phyloP scores from a whole-genome alignment of 306 rosid species.

The Prunus campanulata region DNA sequence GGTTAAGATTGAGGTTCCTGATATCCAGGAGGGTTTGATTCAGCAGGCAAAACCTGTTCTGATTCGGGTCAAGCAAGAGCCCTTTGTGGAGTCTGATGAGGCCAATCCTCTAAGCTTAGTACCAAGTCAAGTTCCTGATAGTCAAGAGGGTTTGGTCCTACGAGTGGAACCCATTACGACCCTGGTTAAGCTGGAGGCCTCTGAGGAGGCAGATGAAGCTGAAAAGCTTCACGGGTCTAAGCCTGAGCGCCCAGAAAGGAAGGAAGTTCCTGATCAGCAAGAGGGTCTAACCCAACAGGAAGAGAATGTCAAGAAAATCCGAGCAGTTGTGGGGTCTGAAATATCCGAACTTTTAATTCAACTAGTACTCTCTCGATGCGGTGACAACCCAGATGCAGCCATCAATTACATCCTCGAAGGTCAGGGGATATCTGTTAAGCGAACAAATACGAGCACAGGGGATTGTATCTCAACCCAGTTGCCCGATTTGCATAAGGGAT shows the following conservation, averaged over 20 bases:
- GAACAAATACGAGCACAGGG: conserved; percentile 44
- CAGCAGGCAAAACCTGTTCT: too few species aligned
- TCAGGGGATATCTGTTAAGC: conserved; percentile 31
- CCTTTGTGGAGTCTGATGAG: not conserved
- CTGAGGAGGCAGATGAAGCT: not conserved
- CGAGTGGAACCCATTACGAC: conserved; percentile 1
- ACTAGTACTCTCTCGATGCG: not conserved
- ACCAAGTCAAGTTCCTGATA: not conserved
- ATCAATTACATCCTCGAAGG: conserved; percentile 14
- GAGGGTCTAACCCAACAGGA: not conserved
- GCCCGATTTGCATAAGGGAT: not conserved
- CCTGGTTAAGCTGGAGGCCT: not conserved
- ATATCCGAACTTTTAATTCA: conserved; percentile 8
- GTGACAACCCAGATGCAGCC: conserved; percentile 7
- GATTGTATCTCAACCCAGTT: conserved; percentile 36
- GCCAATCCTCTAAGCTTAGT: not conserved
- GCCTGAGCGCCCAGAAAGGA: not conserved
- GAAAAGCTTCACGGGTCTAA: not conserved
- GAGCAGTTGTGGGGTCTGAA: conserved; percentile 14
- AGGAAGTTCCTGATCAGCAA: not conserved
- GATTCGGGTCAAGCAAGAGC: not conserved
- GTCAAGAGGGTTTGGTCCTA: not conserved
- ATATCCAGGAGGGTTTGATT: not conserved
- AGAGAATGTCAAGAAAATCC: conserved; percentile 21
- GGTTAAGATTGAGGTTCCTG: not conserved